Percentiles rank a stretch among this genome's conserved stretches.
Evolutionary conservation across 2,329 filamentous ascomycete species (phyloP).

Genomic region (Torrubiellomyces zombiae): DNA sequence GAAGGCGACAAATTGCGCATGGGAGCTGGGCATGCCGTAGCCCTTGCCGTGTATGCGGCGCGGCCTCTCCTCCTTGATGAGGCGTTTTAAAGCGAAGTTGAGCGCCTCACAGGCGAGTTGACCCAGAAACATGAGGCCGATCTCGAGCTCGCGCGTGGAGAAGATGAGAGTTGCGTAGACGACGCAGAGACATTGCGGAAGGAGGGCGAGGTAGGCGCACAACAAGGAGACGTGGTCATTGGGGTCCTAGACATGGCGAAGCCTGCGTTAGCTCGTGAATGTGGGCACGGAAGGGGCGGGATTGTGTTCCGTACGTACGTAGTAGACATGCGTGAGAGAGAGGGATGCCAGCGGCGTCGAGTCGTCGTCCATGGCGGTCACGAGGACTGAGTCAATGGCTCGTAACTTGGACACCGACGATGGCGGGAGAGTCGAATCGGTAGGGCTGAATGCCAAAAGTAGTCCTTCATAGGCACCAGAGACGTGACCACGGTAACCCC

Average conservation of each 20-base stretch:
- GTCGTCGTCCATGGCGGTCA: constrained; percentile 12
- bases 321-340: constrained; percentile 90
- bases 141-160: constrained; percentile 80
- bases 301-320: constrained; percentile 43
- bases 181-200: constrained; percentile 81
- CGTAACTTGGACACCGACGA: too few species aligned
- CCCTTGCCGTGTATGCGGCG: constrained; percentile 74
- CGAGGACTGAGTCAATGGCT: too few species aligned
- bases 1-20: constrained; percentile 87
- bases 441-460: too few species aligned
- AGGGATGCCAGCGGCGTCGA: constrained; percentile 64
- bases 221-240: constrained; percentile 68
- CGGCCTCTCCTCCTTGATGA: constrained; percentile 85
- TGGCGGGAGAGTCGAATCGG: too few species aligned
- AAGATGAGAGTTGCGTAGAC: constrained; percentile 82
- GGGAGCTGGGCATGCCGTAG: constrained; percentile 91
- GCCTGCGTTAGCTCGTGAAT: background rate
- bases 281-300: constrained; percentile 1
- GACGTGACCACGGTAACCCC: too few species aligned
- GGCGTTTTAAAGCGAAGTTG: constrained; percentile 77
- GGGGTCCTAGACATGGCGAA: constrained; percentile 49
- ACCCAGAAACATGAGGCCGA: constrained; percentile 76
- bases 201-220: constrained; percentile 85
- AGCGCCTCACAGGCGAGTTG: constrained; percentile 83
- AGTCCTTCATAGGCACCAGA: too few species aligned